A percentile compares a stretch with the other conserved stretches of the same genome.
These are phyloP conservation scores for Phytophthora cryptogea DNA, from an alignment of 352 stramenopile species.

Conservation along the genomic window DNA sequence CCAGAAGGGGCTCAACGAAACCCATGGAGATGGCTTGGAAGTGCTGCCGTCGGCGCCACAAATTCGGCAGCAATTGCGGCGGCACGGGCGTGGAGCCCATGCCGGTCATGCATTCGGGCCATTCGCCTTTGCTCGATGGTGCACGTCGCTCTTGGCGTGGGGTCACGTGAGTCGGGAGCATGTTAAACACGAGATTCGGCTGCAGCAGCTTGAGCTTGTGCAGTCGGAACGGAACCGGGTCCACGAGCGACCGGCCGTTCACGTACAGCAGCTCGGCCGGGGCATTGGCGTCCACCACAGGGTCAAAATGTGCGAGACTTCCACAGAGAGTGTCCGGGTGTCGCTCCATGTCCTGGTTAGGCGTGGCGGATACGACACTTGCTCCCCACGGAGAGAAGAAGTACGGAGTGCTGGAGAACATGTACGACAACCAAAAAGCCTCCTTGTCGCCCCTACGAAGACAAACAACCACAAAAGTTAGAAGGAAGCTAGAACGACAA, in stretches of 20 bases:
- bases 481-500: background rate
- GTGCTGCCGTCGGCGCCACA: constrained; percentile 48
- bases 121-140: constrained; percentile 39
- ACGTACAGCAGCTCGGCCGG: constrained; percentile 44
- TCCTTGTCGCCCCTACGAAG: constrained; percentile 62
- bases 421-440: constrained; percentile 74
- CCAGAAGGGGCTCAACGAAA: constrained; percentile 40
- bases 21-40: constrained; percentile 57
- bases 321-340: constrained; percentile 70
- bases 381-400: constrained; percentile 72
- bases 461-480: constrained; percentile 7
- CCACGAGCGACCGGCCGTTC: constrained; percentile 47
- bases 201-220: constrained; percentile 33
- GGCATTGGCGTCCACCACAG: constrained; percentile 27
- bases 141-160: constrained; percentile 36
- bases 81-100: constrained; percentile 47
- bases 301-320: constrained; percentile 66
- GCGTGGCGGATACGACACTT: constrained; percentile 45
- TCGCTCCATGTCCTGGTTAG: constrained; percentile 58
- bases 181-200: constrained; percentile 52
- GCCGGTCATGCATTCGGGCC: constrained; percentile 53
- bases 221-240: constrained; percentile 43
- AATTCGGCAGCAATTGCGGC: constrained; percentile 32
- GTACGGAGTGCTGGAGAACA: constrained; percentile 55
- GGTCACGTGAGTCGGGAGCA: constrained; percentile 48